Evolutionary conservation across 1,284 basidiomycete species (phyloP).

Genomic region (Sanguinoderma infundibulare): DNA sequence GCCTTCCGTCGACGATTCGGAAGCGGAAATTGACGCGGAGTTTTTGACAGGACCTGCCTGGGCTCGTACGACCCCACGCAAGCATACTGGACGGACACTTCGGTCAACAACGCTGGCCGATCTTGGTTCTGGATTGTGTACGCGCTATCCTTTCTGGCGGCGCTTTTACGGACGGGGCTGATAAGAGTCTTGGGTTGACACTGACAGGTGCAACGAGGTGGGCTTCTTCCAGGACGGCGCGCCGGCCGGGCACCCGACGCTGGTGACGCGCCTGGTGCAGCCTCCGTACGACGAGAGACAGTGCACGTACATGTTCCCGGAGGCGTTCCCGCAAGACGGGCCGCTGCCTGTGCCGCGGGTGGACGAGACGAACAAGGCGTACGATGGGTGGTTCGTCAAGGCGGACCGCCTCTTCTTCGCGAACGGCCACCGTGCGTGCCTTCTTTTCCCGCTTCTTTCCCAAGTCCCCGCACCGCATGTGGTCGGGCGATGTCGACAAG

Average conservation of each 20-base stretch:
- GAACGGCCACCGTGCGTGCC: slow-evolving; percentile 49
- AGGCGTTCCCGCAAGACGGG: slow-evolving; percentile 46
- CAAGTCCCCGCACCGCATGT: not conserved
- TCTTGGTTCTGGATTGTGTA: slow-evolving; percentile 70
- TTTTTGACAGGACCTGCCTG: slow-evolving; percentile 50
- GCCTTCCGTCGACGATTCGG: not conserved
- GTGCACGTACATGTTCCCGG: slow-evolving; percentile 64
- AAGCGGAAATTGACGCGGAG: not conserved
- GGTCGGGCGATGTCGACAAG: not conserved
- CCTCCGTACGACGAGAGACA: slow-evolving; percentile 65
- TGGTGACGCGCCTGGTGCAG: slow-evolving; percentile 66
- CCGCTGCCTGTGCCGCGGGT: slow-evolving; percentile 43
- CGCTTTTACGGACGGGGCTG: too few species aligned
- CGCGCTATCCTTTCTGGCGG: slow-evolving; percentile 21
- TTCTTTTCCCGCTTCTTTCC: not conserved
- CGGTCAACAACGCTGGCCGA: slow-evolving; percentile 53
- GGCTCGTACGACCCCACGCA: slow-evolving; percentile 58
- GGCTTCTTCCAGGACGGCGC: slow-evolving; percentile 68
- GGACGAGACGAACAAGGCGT: slow-evolving; percentile 49
- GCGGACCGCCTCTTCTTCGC: slow-evolving; percentile 68
- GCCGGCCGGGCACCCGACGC: slow-evolving; percentile 51
- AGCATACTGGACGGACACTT: slow-evolving; percentile 54
- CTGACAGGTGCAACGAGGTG: slow-evolving; percentile 65
- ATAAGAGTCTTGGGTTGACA: not conserved
- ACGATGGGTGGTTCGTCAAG: slow-evolving; percentile 65